phyloP scores from a whole-genome alignment of 2,329 filamentous ascomycete species.

The Penicillium sp. region DNA sequence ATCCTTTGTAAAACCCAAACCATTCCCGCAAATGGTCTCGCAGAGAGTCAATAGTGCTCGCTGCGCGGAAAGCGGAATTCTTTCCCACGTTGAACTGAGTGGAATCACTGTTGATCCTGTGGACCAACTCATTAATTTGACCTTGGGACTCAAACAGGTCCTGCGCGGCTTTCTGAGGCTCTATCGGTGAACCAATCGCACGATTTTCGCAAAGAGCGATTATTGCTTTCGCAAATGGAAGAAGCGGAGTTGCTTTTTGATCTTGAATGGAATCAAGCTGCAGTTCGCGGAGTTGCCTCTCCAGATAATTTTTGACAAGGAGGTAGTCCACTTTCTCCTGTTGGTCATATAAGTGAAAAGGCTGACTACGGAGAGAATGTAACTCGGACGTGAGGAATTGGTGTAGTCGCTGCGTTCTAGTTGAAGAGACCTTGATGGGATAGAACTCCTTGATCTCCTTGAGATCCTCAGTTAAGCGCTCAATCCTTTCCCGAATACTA shows the following conservation, averaged over 20 bases:
- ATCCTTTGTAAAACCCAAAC: conserved; percentile 54
- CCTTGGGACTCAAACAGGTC: conserved; percentile 40
- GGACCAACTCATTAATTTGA: conserved; percentile 34
- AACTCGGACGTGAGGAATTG: conserved; percentile 48
- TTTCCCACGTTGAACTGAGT: conserved; percentile 27
- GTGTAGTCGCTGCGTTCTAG: conserved; percentile 41
- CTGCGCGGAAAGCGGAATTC: conserved; percentile 48
- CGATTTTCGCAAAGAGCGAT: conserved; percentile 51
- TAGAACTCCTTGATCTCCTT: conserved; percentile 52
- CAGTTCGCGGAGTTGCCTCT: conserved; percentile 33
- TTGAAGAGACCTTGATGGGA: conserved; percentile 48
- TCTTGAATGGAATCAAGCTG: conserved; percentile 36
- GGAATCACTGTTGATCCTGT: conserved; percentile 34
- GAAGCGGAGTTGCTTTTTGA: conserved; percentile 35
- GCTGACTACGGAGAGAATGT: conserved; percentile 30
- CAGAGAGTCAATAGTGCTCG: conserved; percentile 45
- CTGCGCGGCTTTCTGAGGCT: conserved; percentile 46
- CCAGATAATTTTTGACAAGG: conserved; percentile 51
- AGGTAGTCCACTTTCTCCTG: conserved; percentile 38
- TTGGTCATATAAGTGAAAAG: conserved; percentile 33
- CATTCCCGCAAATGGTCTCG: conserved; percentile 48
- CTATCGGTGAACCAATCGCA: conserved; percentile 46
- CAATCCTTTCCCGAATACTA: conserved; percentile 45
- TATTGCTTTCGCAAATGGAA: conserved; percentile 49
- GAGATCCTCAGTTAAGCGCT: conserved; percentile 48